Evolutionary conservation across 306 rosid species (phyloP).

Genomic region (Cicer arietinum): DNA sequence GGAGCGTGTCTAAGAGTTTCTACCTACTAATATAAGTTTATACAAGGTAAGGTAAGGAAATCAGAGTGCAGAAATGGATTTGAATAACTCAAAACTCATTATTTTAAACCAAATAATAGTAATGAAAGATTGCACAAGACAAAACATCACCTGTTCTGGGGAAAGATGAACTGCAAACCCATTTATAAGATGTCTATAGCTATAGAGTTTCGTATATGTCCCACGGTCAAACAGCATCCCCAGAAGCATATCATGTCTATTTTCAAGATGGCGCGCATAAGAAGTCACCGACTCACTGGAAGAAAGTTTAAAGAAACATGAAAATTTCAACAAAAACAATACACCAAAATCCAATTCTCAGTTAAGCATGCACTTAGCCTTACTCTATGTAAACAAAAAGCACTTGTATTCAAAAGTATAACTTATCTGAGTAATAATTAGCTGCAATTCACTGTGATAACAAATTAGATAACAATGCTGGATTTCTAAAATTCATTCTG

Average conservation of each 20-base stretch:
- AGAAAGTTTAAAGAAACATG: slow-evolving; percentile 35
- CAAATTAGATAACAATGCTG: background rate
- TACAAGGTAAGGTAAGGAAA: slow-evolving; percentile 47
- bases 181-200: slow-evolving; percentile 92
- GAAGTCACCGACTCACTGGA: slow-evolving; percentile 79
- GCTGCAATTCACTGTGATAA: background rate
- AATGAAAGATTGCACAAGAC: slow-evolving; percentile 31
- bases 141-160: slow-evolving; percentile 85
- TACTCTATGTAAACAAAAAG: background rate
- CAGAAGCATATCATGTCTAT: slow-evolving; percentile 92
- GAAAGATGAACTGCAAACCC: slow-evolving; percentile 95
- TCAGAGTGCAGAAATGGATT: slow-evolving; percentile 43
- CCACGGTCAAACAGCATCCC: slow-evolving; percentile 84
- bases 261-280: slow-evolving; percentile 90
- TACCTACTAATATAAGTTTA: slow-evolving; percentile 84
- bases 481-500: background rate
- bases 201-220: slow-evolving; percentile 80
- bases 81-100: slow-evolving; percentile 20
- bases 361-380: background rate
- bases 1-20: slow-evolving; percentile 82
- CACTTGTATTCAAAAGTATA: background rate
- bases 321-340: slow-evolving; percentile 7
- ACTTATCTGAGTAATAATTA: background rate
- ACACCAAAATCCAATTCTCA: slow-evolving; percentile 31
- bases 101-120: slow-evolving; percentile 10